phyloP scores from a whole-genome alignment of 139 green algal species.

The Closterium sp. region DNA sequence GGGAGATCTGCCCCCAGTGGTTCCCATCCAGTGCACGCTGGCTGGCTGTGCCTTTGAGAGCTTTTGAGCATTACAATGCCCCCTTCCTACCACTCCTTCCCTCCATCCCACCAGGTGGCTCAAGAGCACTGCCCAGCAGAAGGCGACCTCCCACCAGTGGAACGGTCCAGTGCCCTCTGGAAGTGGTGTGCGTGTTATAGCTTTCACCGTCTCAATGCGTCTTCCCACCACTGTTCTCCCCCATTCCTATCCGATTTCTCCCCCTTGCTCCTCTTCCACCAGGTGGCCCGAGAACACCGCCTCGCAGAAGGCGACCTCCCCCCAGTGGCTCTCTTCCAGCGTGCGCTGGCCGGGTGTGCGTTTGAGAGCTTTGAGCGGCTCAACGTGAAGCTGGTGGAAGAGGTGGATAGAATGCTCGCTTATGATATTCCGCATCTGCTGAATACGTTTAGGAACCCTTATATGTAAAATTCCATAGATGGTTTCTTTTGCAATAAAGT shows the following conservation, averaged over 20 bases:
- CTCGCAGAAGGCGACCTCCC: conserved; percentile 89
- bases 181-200: too few species aligned
- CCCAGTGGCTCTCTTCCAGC: conserved; percentile 74
- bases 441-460: conserved; percentile 85
- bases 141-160: too few species aligned
- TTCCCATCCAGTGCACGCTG: too few species aligned
- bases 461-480: background rate
- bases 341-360: conserved; percentile 80
- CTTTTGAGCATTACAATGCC: too few species aligned
- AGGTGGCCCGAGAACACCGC: conserved; percentile 80
- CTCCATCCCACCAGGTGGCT: too few species aligned
- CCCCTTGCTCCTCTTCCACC: background rate
- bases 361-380: conserved; percentile 62
- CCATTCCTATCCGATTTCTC: background rate
- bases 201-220: background rate
- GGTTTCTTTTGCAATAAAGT: too few species aligned
- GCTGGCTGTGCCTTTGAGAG: too few species aligned
- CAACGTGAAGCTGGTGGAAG: conserved; percentile 52
- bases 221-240: background rate
- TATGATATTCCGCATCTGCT: conserved; percentile 89
- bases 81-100: too few species aligned
- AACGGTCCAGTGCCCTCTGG: too few species aligned
- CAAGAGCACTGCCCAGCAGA: too few species aligned
- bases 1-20: too few species aligned
- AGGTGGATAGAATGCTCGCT: conserved; percentile 77